phyloP scores from a whole-genome alignment of 73 alveolate genomes.

The Stentor coeruleus region DNA sequence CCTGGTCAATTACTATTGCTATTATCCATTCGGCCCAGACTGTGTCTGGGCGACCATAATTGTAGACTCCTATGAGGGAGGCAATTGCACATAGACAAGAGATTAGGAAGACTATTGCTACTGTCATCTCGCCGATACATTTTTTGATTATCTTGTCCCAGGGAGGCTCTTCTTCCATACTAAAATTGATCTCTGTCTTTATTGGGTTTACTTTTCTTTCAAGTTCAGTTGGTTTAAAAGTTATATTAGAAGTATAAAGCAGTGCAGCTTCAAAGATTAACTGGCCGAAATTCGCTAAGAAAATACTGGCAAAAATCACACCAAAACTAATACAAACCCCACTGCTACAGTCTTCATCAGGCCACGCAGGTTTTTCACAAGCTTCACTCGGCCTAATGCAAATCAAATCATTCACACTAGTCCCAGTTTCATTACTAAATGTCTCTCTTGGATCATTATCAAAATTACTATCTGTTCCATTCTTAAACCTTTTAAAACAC shows the following conservation, averaged over 20 bases:
- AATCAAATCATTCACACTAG: neutral
- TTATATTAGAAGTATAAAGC: constrained; percentile 44
- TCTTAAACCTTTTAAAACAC: constrained; percentile 50
- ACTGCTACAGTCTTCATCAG: constrained; percentile 38
- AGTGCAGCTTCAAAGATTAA: constrained; percentile 45
- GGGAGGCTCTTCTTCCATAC: constrained; percentile 50
- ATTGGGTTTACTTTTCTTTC: constrained; percentile 48
- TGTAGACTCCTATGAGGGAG: constrained; percentile 29
- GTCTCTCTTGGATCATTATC: constrained; percentile 46
- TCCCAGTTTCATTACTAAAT: constrained; percentile 27
- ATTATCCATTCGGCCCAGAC: constrained; percentile 42
- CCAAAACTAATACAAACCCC: constrained; percentile 33
- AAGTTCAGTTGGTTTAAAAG: constrained; percentile 40
- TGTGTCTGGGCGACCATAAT: constrained; percentile 49
- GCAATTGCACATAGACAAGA: constrained; percentile 18
- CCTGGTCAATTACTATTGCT: constrained; percentile 52
- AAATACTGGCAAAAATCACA: constrained; percentile 35
- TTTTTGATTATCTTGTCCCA: constrained; percentile 46
- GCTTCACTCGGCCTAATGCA: constrained; percentile 34
- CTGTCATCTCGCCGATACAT: constrained; percentile 52
- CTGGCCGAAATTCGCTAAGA: constrained; percentile 43
- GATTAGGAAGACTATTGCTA: constrained; percentile 26
- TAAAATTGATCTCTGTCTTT: constrained; percentile 33
- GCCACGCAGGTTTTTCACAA: constrained; percentile 43
- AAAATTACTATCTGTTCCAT: constrained; percentile 31